Percentiles rank a stretch among this genome's conserved stretches.
These are phyloP conservation scores for Delphinella strobiligena DNA, from an alignment of 2,329 filamentous ascomycete genomes.

Conservation along the genomic window DNA sequence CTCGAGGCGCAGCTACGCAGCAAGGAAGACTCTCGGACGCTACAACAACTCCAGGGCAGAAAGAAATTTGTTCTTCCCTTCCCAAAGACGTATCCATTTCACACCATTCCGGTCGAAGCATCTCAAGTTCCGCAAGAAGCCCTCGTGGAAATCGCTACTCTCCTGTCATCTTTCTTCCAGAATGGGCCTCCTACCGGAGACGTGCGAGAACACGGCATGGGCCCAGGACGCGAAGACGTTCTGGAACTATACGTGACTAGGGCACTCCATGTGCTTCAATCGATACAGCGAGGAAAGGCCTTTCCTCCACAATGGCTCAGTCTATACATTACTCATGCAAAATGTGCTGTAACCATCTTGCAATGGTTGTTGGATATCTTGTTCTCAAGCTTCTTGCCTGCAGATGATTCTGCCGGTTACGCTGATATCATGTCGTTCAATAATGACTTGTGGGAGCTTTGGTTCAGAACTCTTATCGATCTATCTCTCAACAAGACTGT, in stretches of 20 bases:
- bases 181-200: conserved; percentile 1
- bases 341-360: conserved; percentile 10
- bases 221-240: conserved; percentile 1
- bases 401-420: conserved; percentile 75
- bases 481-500: conserved; percentile 81
- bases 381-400: conserved; percentile 79
- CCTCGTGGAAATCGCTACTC: conserved; percentile 75
- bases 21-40: background rate
- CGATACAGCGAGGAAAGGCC: conserved; percentile 76
- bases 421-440: conserved; percentile 51
- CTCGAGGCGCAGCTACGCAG: conserved; percentile 3
- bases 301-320: conserved; percentile 88
- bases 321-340: conserved; percentile 53
- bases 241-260: conserved; percentile 3
- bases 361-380: conserved; percentile 32
- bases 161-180: conserved; percentile 71
- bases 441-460: conserved; percentile 85
- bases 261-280: conserved; percentile 67
- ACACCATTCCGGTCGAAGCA: conserved; percentile 52
- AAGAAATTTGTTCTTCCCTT: conserved; percentile 67
- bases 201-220: background rate
- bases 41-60: conserved; percentile 4
- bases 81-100: conserved; percentile 81
- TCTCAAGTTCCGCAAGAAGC: conserved; percentile 54
- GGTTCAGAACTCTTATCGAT: conserved; percentile 80